Percentiles rank a stretch among this genome's conserved stretches.
Evolutionary conservation across 106 monocot species (phyloP).

Genomic region (Xerophyta viscosa): DNA sequence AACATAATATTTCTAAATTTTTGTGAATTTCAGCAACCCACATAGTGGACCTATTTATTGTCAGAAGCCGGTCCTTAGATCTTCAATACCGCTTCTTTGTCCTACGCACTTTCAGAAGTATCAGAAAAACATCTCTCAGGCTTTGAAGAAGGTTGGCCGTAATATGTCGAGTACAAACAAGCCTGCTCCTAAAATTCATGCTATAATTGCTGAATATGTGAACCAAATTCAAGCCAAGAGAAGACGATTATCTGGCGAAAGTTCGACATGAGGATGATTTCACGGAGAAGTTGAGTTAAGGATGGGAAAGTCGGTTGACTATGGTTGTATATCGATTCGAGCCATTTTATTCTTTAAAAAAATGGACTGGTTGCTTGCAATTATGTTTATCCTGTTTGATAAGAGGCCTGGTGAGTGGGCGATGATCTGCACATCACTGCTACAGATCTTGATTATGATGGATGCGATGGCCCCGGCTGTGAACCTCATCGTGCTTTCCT

Average conservation of each 20-base stretch:
- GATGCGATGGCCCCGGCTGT: background rate
- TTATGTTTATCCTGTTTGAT: too few relatives aligned
- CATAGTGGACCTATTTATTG: constrained; percentile 35
- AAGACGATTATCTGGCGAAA: constrained; percentile 8
- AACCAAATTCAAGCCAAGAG: constrained; percentile 51
- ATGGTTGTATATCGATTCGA: background rate
- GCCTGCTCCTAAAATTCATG: constrained; percentile 30
- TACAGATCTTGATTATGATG: background rate
- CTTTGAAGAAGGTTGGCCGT: constrained; percentile 51
- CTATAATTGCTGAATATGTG: constrained; percentile 43
- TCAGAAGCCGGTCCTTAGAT: constrained; percentile 43
- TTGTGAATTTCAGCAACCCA: constrained; percentile 18
- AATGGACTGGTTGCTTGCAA: background rate
- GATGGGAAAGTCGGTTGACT: background rate
- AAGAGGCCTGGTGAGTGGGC: background rate
- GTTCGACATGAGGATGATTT: constrained; percentile 1
- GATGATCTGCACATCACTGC: background rate
- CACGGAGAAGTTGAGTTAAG: background rate
- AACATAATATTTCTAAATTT: background rate
- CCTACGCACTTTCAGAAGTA: constrained; percentile 40
- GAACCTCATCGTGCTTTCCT: too few relatives aligned
- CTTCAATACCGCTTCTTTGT: constrained; percentile 48
- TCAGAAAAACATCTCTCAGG: constrained; percentile 39
- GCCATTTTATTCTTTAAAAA: background rate
- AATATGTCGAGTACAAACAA: constrained; percentile 33